Evolutionary conservation across 768 basidiomycete genomes (phyloP).

Genomic region (Phlegmacium glaucopus): DNA sequence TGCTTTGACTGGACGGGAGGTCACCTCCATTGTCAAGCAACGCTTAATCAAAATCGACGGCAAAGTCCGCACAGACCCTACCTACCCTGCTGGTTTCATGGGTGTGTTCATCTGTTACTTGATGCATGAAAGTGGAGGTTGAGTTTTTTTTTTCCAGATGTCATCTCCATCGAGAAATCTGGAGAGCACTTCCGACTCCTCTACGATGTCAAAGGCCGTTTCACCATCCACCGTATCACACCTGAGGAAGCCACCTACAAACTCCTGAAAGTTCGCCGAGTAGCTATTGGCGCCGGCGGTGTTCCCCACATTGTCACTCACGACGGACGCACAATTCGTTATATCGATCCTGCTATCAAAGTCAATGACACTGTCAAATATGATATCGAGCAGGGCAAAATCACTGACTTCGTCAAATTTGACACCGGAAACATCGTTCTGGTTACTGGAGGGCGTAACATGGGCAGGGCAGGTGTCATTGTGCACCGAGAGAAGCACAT

Average conservation of each 20-base stretch:
- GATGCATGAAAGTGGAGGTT: neutral
- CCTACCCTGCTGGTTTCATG: conserved; percentile 97
- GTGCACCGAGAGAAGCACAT: conserved; percentile 96
- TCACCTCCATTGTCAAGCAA: conserved; percentile 91
- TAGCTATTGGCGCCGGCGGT: conserved; percentile 88
- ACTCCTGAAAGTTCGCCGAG: conserved; percentile 90
- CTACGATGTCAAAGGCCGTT: conserved; percentile 99
- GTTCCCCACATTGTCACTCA: conserved; percentile 98
- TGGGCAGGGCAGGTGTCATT: conserved; percentile 97
- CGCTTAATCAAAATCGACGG: conserved; percentile 97
- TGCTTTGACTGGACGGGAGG: conserved; percentile 95
- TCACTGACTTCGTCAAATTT: conserved; percentile 90
- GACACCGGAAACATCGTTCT: conserved; percentile 97
- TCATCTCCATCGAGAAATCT: conserved; percentile 96
- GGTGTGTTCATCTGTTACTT: conserved; percentile 47
- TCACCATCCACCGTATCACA: conserved; percentile 99
- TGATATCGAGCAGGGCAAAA: conserved; percentile 93
- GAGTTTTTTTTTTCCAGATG: conserved; percentile 56
- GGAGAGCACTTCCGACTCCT: conserved; percentile 99
- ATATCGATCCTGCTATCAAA: conserved; percentile 93
- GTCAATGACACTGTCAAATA: conserved; percentile 98
- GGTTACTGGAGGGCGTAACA: conserved; percentile 99
- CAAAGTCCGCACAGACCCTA: conserved; percentile 97
- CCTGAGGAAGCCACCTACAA: conserved; percentile 96
- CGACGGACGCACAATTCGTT: conserved; percentile 99